These are phyloP conservation scores for Niebla homalea DNA, from an alignment of 495 filamentous ascomycete genomes.

Conservation along the genomic window DNA sequence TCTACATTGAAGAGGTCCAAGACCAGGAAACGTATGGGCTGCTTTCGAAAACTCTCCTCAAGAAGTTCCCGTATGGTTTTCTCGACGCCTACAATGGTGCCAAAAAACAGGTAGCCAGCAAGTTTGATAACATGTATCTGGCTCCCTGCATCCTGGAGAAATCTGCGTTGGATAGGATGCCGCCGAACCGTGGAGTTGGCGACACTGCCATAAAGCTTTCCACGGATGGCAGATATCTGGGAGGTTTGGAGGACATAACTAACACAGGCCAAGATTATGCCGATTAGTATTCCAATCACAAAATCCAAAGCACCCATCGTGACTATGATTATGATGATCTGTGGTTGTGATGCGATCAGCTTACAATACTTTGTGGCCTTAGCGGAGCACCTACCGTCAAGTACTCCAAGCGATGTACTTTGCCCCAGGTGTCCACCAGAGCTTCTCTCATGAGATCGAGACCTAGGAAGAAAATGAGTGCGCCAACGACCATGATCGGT, in stretches of 20 bases:
- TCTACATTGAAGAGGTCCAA: conserved; percentile 81
- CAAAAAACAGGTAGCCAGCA: conserved; percentile 88
- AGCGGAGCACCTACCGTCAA: conserved; percentile 48
- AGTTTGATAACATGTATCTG: conserved; percentile 87
- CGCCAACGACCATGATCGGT: conserved; percentile 91
- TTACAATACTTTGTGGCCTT: too few relatives aligned
- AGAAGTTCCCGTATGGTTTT: conserved; percentile 69
- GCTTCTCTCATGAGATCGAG: conserved; percentile 84
- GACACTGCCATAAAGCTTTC: conserved; percentile 71
- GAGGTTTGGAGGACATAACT: conserved; percentile 86
- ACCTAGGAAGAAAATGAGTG: conserved; percentile 84
- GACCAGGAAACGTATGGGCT: conserved; percentile 80
- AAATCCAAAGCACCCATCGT: conserved; percentile 97
- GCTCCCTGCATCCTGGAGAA: conserved; percentile 66
- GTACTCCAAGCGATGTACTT: conserved; percentile 75
- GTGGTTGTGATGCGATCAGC: background rate
- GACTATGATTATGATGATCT: conserved; percentile 82
- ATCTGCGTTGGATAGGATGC: conserved; percentile 78
- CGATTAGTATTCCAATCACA: conserved; percentile 80
- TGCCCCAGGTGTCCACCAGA: conserved; percentile 74
- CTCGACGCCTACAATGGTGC: conserved; percentile 89
- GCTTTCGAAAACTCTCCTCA: conserved; percentile 59
- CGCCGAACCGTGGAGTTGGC: conserved; percentile 84
- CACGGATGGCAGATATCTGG: conserved; percentile 71
- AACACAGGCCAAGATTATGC: conserved; percentile 82